phyloP scores from a whole-genome alignment of 768 basidiomycete species.

The Rhizopogon vinicolor region DNA sequence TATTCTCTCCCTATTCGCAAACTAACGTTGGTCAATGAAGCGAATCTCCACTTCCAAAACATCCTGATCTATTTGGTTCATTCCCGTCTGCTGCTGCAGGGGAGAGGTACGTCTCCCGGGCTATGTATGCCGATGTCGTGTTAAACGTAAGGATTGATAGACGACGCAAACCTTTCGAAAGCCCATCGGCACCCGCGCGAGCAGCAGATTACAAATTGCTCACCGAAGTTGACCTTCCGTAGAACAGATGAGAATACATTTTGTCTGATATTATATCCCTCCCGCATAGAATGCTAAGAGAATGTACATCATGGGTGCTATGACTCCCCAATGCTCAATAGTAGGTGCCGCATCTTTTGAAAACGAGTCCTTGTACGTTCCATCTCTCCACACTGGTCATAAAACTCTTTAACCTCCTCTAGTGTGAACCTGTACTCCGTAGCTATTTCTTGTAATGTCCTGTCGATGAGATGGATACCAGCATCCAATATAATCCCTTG shows the following conservation, averaged over 20 bases:
- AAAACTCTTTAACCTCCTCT: conserved; percentile 76
- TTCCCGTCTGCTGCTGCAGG: conserved; percentile 97
- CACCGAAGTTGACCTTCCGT: conserved; percentile 53
- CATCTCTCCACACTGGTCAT: conserved; percentile 71
- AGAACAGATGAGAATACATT: conserved; percentile 2
- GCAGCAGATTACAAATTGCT: conserved; percentile 64
- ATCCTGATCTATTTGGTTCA: conserved; percentile 91
- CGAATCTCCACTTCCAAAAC: conserved; percentile 93
- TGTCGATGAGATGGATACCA: conserved; percentile 60
- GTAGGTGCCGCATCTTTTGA: conserved; percentile 55
- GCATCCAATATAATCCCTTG: neutral
- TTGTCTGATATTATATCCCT: neutral
- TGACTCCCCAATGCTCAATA: conserved; percentile 24
- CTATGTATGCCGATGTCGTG: neutral
- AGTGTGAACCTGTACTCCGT: conserved; percentile 64
- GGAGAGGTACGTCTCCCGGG: conserved; percentile 63
- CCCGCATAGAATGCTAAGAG: neutral
- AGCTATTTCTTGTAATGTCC: conserved; percentile 62
- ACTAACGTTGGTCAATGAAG: conserved; percentile 33
- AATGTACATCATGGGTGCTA: conserved; percentile 4
- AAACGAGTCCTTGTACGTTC: conserved; percentile 60
- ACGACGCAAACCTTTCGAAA: conserved; percentile 71
- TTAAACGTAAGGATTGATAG: conserved; percentile 30
- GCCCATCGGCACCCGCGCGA: conserved; percentile 76
- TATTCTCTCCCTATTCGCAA: neutral